Base-by-base conservation (phyloP, 257 asterid species). In the Solanum etuberosum region DNA sequence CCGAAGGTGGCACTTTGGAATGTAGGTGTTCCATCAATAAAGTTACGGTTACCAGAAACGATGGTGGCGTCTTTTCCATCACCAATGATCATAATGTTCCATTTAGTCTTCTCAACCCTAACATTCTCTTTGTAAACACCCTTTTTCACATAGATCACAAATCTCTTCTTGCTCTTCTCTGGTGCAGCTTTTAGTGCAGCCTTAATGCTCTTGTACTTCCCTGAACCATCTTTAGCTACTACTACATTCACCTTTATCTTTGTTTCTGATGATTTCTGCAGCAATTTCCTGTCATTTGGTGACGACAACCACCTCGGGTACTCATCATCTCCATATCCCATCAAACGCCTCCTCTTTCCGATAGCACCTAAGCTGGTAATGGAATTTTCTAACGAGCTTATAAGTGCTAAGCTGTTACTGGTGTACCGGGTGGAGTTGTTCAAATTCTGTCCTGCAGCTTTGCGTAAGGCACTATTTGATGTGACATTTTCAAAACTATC, bases 391-490 rank as follows among this genome's bases (percentile, higher is more conserved):
- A 91, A 4, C 2, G 94, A 90, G 86, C 86, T 93, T 10, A 94
- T 20, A 42, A 96, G 87, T 1, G 99, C 96, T 29, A 96, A 90
- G 86, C 97, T 91, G 51, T 96, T 96, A 88, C 99, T 96, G 1
- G 95, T 93, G 88, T 89, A 93, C 90, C 91, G 91, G 0, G 89
- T 90, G 1, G 97, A 92, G 78, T 93, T 95, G 89, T 91, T 93
- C 25, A 96, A 87, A 23, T 70, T 72, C 1, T 89, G 90, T 2
- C 14, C 81, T 12, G 71, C 88, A 5, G 88, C n/a, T 12, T 0
- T 76, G 5, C 76, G 80, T 85, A 90, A 38, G 46, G n/a, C 86
- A 1, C 42, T 32, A 3, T n/a, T 63, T 63, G 91, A 77, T 4
- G 83, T 84, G 59, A 63, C 87, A 32, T 32, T 76, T 9, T 85